Evolutionary conservation across 805 yeast species (phyloP).

Genomic region (Barnettozyma sucrosica): DNA sequence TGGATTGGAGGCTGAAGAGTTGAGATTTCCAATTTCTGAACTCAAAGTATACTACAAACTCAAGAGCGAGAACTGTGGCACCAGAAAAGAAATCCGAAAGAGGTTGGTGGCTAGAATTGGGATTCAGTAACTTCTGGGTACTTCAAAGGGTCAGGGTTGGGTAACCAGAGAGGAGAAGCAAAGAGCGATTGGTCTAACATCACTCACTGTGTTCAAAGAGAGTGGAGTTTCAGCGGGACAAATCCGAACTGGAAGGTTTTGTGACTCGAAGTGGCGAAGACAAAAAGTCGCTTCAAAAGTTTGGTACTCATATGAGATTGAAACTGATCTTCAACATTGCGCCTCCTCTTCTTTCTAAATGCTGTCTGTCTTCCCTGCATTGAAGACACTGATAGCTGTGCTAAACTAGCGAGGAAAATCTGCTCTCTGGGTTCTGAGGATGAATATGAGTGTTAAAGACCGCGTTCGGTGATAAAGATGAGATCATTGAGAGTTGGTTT

Average conservation of each 20-base stretch:
- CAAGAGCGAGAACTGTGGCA: not conserved
- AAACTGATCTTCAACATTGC: too few species aligned
- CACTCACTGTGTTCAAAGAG: not conserved
- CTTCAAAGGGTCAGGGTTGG: not conserved
- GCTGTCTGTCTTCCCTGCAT: too few species aligned
- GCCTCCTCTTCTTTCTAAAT: too few species aligned
- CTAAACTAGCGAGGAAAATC: not conserved
- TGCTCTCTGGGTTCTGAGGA: not conserved
- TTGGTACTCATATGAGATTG: not conserved
- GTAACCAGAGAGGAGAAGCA: not conserved
- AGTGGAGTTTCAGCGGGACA: not conserved
- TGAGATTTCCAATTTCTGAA: slow-evolving; percentile 10
- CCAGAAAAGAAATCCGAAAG: not conserved
- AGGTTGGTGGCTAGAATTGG: not conserved
- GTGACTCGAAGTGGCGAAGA: not conserved
- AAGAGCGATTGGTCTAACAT: not conserved
- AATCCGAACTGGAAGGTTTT: not conserved
- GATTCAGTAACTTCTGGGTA: not conserved
- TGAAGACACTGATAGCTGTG: not conserved
- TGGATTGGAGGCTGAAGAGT: slow-evolving; percentile 1
- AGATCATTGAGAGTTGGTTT: not conserved
- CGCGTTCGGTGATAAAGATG: not conserved
- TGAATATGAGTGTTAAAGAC: too few species aligned
- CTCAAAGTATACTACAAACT: not conserved
- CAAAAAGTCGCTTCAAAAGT: not conserved